A percentile compares a stretch with the other conserved stretches of the same genome.
Evolutionary conservation across 768 basidiomycete species (phyloP).

Genomic region (Suillus hirtellus): DNA sequence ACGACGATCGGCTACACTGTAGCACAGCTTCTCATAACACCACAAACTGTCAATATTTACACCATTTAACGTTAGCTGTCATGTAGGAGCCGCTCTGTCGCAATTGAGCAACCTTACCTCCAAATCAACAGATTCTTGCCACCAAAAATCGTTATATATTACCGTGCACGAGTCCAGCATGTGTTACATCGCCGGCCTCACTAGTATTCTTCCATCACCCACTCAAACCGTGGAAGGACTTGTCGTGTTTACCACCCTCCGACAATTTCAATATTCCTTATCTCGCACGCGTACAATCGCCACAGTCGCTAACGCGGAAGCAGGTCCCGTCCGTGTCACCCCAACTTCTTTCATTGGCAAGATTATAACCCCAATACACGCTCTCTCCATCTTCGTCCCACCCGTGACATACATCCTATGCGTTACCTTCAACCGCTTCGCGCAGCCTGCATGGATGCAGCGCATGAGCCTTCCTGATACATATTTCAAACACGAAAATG

Average conservation of each 20-base stretch:
- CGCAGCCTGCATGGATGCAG: slow-evolving; percentile 38
- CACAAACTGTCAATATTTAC: too few species aligned
- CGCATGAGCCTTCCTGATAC: slow-evolving; percentile 28
- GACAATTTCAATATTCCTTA: slow-evolving; percentile 23
- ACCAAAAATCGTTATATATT: background rate
- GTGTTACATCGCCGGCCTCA: slow-evolving; percentile 29
- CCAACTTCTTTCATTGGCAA: slow-evolving; percentile 25
- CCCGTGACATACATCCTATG: slow-evolving; percentile 30
- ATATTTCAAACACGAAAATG: slow-evolving; percentile 24
- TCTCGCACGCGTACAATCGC: slow-evolving; percentile 11
- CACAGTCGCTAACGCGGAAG: slow-evolving; percentile 14
- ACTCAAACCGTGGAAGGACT: slow-evolving; percentile 26
- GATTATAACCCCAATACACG: slow-evolving; percentile 31
- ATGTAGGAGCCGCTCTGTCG: too few species aligned
- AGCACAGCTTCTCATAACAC: background rate
- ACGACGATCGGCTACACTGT: background rate
- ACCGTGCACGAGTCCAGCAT: background rate
- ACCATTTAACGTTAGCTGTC: too few species aligned
- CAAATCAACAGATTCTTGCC: too few species aligned
- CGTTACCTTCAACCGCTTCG: slow-evolving; percentile 31
- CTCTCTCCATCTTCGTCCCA: slow-evolving; percentile 22
- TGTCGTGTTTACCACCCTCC: slow-evolving; percentile 26
- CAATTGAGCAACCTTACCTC: too few species aligned
- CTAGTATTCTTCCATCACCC: slow-evolving; percentile 4
- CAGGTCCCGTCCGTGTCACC: slow-evolving; percentile 18